phyloP scores from a whole-genome alignment of 768 basidiomycete species.

The Mycena olivaceomarginata region DNA sequence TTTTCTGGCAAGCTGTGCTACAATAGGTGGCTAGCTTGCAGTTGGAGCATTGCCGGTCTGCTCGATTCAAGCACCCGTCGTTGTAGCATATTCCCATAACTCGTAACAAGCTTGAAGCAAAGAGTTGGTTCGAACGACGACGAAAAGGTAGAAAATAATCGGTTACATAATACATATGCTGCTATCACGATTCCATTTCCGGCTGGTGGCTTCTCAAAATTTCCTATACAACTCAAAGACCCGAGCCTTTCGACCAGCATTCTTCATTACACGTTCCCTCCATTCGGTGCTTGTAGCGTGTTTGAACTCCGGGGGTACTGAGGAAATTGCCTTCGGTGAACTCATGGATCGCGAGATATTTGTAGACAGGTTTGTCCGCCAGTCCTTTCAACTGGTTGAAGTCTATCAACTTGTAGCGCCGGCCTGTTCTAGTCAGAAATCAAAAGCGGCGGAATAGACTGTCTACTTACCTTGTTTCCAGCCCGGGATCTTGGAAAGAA shows the following conservation, averaged over 20 bases:
- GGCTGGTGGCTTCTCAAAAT: background rate
- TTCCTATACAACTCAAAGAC: constrained; percentile 52
- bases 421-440: constrained; percentile 44
- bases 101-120: no score
- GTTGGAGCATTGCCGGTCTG: constrained; percentile 46
- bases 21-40: constrained; percentile 52
- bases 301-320: constrained; percentile 48
- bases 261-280: constrained; percentile 48
- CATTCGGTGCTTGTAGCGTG: constrained; percentile 50
- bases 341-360: constrained; percentile 60
- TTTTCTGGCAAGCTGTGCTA: constrained; percentile 51
- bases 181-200: background rate
- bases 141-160: no score
- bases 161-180: constrained; percentile 3
- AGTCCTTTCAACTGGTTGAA: constrained; percentile 40
- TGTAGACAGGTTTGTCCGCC: constrained; percentile 44
- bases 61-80: constrained; percentile 43
- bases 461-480: constrained; percentile 48
- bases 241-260: constrained; percentile 43
- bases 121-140: no score
- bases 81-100: constrained; percentile 46
- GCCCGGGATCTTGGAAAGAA: constrained; percentile 53
- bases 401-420: constrained; percentile 54
- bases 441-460: background rate
- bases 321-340: constrained; percentile 46